Conservation (phyloP, 2,329 filamentous ascomycete species). For the Teratosphaeria destructans region DNA sequence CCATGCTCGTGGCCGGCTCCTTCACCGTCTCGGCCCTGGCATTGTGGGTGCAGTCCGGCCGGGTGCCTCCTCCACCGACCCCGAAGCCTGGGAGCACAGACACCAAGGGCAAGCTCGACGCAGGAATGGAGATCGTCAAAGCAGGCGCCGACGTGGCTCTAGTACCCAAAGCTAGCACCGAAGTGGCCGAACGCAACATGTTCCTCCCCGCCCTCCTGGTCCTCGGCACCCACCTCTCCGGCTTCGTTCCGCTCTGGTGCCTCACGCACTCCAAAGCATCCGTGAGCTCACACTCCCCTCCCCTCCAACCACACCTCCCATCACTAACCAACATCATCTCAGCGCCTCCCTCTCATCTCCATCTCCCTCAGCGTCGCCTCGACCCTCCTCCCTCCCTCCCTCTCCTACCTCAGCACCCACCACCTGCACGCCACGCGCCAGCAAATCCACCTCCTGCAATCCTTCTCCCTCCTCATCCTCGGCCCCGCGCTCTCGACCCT, state of each 20-base stretch:
- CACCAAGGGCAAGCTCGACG: conserved; percentile 23
- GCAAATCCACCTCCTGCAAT: conserved; percentile 71
- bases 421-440: conserved; percentile 32
- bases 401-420: background rate
- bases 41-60: conserved; percentile 83
- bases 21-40: conserved; percentile 93
- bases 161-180: conserved; percentile 29
- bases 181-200: conserved; percentile 51
- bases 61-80: conserved; percentile 15
- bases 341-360: background rate
- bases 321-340: conserved; percentile 14
- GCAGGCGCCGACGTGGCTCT: conserved; percentile 27
- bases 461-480: conserved; percentile 81
- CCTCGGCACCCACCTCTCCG: conserved; percentile 61
- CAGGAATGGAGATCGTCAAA: conserved; percentile 27
- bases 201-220: conserved; percentile 67
- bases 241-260: conserved; percentile 71
- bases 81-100: conserved; percentile 24
- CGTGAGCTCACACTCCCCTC: conserved; percentile 39
- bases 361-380: conserved; percentile 36
- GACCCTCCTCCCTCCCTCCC: conserved; percentile 21
- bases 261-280: conserved; percentile 64
- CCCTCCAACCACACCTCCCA: conserved; percentile 22
- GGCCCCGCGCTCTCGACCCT: conserved; percentile 88
- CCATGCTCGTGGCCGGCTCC: conserved; percentile 91